Base-by-base conservation (phyloP, 2,329 filamentous ascomycete genomes). In the Sporothrix brunneoviolacea region DNA sequence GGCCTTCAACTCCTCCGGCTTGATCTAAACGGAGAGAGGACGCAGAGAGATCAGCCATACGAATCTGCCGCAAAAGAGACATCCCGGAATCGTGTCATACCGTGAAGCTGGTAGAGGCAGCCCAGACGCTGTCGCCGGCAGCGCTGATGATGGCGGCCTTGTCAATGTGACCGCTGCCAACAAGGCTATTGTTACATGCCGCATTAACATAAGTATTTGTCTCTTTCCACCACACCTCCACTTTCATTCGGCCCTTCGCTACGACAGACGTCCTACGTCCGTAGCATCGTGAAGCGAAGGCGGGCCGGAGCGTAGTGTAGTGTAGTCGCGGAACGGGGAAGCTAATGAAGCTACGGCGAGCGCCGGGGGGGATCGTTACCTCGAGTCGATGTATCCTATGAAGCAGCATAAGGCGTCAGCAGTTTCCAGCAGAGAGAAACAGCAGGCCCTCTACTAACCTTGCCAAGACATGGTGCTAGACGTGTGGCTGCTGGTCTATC, bases 121-220 rank as follows among this genome's bases (percentile, higher is more conserved):
- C 89, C 88, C 89, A 94, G 61, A 81, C 77, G 66, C 84, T 89
- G 70, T 87, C 86, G 62, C 89, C 88, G 60, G 86, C 86, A 58
- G 71, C 73, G 70, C 86, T 90, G 75, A 93, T 82, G 68, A 95
- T 90, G 65, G 87, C 86, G 62, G 79, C 90, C 74, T 89, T 84
- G 74, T 93, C 85, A 64, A 95, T 71, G 67, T 91, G 84, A 64
- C 83, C 83, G 62, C 78, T 83, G 72, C 77, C 84, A 64, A 94
- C 79, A 62, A 95, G 82, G 79, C 89, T 95, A 65, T 60, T 55
- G 45, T 27, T 33, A 3, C 10, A n/a, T 21, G 38, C 40, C 21
- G 46, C 32, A 30, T 50, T 45, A 53, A 46, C 27, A 47, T 48
- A 27, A 8, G 10, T 35, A 10, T 50, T 18, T 30, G n/a, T n/a